Conservation (phyloP, 2,329 filamentous ascomycete species). For the Aspergillus sp. region DNA sequence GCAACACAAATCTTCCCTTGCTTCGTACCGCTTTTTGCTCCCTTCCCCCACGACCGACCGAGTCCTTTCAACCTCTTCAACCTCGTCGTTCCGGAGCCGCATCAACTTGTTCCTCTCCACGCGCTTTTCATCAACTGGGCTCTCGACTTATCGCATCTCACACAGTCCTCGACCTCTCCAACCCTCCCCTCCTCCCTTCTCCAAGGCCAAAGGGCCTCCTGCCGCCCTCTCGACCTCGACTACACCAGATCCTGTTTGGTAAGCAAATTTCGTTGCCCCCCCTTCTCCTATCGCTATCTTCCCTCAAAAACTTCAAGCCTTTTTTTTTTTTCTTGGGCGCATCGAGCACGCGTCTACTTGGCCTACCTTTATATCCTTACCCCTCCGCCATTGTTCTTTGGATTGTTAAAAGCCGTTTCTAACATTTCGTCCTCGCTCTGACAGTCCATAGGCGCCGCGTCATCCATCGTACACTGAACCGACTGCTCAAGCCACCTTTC, state of each 20-base stretch:
- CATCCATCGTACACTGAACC: constrained; percentile 29
- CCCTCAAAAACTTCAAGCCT: constrained; percentile 9
- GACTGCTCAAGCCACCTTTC: constrained; percentile 31
- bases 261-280: constrained; percentile 20
- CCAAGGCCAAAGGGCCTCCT: constrained; percentile 32
- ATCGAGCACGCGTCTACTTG: constrained; percentile 19
- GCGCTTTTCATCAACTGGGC: constrained; percentile 19
- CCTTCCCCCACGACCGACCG: constrained; percentile 9
- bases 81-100: constrained; percentile 19
- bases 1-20: constrained; percentile 7
- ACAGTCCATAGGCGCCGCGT: constrained; percentile 35
- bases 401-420: constrained; percentile 15
- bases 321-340: constrained; percentile 20
- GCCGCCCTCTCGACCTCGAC: constrained; percentile 23
- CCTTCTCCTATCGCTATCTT: constrained; percentile 10
- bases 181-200: constrained; percentile 18
- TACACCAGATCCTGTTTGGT: constrained; percentile 30
- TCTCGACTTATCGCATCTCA: constrained; percentile 14
- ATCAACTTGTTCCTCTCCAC: constrained; percentile 17
- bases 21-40: constrained; percentile 14
- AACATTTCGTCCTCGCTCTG: constrained; percentile 13
- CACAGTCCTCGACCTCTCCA: constrained; percentile 23
- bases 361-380: background rate
- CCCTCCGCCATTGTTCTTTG: background rate
- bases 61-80: constrained; percentile 3